Evolutionary conservation across 202 grass and related monocot genomes (phyloP).

Genomic region (Bolboschoenoplectus hybrid): DNA sequence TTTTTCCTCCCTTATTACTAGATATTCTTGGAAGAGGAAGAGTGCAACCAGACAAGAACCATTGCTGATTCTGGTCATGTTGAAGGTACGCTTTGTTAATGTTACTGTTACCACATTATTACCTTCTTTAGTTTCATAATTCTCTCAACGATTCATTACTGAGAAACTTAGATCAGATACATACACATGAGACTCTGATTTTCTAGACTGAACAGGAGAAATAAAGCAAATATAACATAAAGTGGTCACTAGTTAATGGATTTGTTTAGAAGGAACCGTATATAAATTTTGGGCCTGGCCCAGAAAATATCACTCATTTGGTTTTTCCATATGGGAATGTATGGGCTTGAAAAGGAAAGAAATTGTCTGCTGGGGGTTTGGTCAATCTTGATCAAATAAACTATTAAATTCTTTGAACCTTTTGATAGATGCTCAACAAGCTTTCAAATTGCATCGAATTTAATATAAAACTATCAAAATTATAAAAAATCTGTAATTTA

Average conservation of each 20-base stretch:
- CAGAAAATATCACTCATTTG: not conserved
- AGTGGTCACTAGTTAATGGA: not conserved
- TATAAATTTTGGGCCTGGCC: not conserved
- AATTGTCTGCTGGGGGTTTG: too few species aligned
- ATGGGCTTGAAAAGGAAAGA: not conserved
- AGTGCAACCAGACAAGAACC: conserved; percentile 49
- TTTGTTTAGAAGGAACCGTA: not conserved
- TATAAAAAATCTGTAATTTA: too few species aligned
- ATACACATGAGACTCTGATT: not conserved
- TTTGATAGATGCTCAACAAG: too few species aligned
- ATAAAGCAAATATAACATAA: not conserved
- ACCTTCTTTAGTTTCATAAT: not conserved
- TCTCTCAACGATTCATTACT: not conserved
- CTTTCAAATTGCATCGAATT: too few species aligned
- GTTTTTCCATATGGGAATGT: not conserved
- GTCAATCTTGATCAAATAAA: too few species aligned
- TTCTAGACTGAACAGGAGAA: not conserved
- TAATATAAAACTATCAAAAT: too few species aligned
- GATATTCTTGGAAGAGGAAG: conserved; percentile 60
- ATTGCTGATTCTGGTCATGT: conserved; percentile 51
- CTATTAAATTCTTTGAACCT: too few species aligned
- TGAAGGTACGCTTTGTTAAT: conserved; percentile 34
- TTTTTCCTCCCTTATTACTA: conserved; percentile 25
- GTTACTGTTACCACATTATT: conserved; percentile 27
- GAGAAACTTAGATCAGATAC: not conserved